phyloP scores from a whole-genome alignment of 2,329 filamentous ascomycete genomes.

The Apiospora hydei region DNA sequence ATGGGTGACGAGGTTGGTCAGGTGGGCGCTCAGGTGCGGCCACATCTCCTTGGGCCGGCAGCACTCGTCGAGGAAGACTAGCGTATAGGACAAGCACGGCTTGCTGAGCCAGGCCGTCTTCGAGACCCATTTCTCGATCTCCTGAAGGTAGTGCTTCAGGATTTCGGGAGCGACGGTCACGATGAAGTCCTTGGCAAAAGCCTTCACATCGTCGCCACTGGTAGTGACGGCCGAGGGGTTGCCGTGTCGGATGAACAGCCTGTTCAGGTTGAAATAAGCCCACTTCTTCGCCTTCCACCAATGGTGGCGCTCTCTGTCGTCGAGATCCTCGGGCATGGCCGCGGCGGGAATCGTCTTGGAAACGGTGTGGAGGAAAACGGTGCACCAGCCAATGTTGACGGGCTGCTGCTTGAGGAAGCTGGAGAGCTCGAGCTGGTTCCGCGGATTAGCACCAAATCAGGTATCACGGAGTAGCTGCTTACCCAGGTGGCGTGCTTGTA shows the following conservation, averaged over 20 bases:
- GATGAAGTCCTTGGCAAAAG: conserved; percentile 91
- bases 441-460: conserved; percentile 1
- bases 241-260: conserved; percentile 93
- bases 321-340: conserved; percentile 78
- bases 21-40: conserved; percentile 90
- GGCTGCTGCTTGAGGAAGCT: conserved; percentile 78
- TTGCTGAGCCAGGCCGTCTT: conserved; percentile 96
- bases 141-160: conserved; percentile 89
- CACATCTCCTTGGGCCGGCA: conserved; percentile 98
- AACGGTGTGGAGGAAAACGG: conserved; percentile 89
- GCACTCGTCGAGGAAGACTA: conserved; percentile 96
- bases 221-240: conserved; percentile 81
- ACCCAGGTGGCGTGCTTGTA: conserved; percentile 99
- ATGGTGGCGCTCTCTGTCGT: conserved; percentile 90
- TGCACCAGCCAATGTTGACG: conserved; percentile 93
- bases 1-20: conserved; percentile 92
- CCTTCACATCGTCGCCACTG: conserved; percentile 78
- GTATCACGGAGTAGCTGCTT: conserved; percentile 47
- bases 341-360: conserved; percentile 82
- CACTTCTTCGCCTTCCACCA: conserved; percentile 99
- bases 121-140: conserved; percentile 97
- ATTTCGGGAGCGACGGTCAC: conserved; percentile 94
- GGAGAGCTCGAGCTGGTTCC: conserved; percentile 80
- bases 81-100: conserved; percentile 89
- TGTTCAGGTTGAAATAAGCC: conserved; percentile 97